phyloP scores from a whole-genome alignment of 208 protist genomes.

The Leishmania braziliensis region DNA sequence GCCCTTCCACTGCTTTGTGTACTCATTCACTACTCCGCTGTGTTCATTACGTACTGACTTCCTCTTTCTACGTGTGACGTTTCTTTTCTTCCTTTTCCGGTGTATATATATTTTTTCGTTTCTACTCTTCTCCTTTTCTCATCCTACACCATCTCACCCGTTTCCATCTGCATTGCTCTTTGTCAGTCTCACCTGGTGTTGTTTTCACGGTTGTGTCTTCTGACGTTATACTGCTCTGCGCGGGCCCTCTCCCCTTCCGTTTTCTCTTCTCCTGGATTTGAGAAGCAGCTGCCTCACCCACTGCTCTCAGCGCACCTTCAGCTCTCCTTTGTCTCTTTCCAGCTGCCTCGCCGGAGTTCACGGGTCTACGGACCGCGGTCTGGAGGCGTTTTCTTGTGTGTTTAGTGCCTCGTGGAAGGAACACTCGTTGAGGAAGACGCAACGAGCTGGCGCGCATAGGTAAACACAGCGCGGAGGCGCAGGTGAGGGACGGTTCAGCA shows the following conservation, averaged over 20 bases:
- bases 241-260: not conserved
- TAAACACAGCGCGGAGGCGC: not conserved
- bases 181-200: not conserved
- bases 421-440: not conserved
- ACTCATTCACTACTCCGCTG: not conserved
- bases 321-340: not conserved
- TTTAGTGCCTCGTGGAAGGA: not conserved
- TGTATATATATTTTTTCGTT: not conserved
- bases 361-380: not conserved
- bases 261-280: not conserved
- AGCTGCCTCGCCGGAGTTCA: not conserved
- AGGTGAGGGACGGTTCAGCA: not conserved
- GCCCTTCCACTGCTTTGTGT: not conserved
- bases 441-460: not conserved
- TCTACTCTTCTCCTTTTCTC: not conserved
- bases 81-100: not conserved
- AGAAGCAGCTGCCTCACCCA: not conserved
- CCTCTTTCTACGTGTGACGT: not conserved
- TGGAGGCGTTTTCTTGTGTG: not conserved
- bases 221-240: not conserved
- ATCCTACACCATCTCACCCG: not conserved
- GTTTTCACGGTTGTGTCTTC: not conserved
- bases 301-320: constrained; percentile 4
- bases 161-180: not conserved
- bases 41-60: not conserved